A percentile compares a stretch with the other conserved stretches of the same genome.
phyloP scores from a whole-genome alignment of 176 grass and related monocot species.

The Tuctoria greenei region DNA sequence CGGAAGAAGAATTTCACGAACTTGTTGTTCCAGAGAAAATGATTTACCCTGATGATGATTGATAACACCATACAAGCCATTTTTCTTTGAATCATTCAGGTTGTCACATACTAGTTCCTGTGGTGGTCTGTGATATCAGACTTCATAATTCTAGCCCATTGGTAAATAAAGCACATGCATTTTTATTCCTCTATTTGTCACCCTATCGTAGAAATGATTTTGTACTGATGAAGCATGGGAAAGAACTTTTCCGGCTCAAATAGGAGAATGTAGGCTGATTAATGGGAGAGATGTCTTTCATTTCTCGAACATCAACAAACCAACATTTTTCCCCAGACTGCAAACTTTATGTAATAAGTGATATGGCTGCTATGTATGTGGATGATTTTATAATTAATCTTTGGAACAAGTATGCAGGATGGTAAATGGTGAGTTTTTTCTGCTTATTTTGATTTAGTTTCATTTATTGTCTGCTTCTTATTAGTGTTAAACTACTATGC shows the following conservation, averaged over 20 bases:
- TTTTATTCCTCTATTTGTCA: conserved; percentile 8
- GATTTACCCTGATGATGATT: conserved; percentile 67
- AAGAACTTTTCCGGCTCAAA: conserved; percentile 2
- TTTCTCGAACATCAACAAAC: not conserved
- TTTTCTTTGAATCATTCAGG: conserved; percentile 28
- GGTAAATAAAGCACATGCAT: conserved; percentile 38
- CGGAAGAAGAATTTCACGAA: conserved; percentile 76
- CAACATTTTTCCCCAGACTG: not conserved
- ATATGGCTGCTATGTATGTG: not conserved
- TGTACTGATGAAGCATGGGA: conserved; percentile 18
- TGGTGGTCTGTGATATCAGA: not conserved
- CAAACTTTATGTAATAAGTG: conserved; percentile 28
- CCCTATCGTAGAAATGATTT: conserved; percentile 36
- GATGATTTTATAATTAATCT: not conserved
- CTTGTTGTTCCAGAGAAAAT: conserved; percentile 89
- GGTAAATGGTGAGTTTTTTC: not conserved
- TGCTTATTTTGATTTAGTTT: not conserved
- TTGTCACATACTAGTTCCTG: not conserved
- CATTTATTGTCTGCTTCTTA: not conserved
- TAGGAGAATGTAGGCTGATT: conserved; percentile 11
- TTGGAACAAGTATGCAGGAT: not conserved
- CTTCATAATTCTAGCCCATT: not conserved
- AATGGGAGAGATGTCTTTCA: not conserved
- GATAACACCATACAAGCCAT: conserved; percentile 11
- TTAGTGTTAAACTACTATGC: too few species aligned